Evolutionary conservation across 495 filamentous ascomycete species (phyloP).

Genomic region (Geopyxis carbonaria): DNA sequence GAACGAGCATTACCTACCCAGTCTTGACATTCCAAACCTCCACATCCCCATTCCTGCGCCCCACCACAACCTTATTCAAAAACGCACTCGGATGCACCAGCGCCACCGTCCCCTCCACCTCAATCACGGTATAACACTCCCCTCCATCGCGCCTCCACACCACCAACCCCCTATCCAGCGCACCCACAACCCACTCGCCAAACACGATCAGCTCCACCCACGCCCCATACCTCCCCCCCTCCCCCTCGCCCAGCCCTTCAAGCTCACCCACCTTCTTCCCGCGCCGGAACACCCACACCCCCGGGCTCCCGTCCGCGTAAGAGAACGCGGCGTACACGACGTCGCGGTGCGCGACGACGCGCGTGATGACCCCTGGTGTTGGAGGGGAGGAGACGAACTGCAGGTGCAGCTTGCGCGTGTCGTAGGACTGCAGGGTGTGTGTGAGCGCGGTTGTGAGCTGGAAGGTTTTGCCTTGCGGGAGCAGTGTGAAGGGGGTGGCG

Average conservation of each 20-base stretch:
- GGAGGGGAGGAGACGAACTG: slow-evolving; percentile 82
- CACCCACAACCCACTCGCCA: slow-evolving; percentile 81
- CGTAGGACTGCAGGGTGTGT: slow-evolving; percentile 81
- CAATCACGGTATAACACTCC: slow-evolving; percentile 60
- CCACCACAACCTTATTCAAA: slow-evolving; percentile 86
- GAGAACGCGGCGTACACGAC: slow-evolving; percentile 70
- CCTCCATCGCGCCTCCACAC: slow-evolving; percentile 74
- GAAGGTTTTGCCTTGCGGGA: slow-evolving; percentile 79
- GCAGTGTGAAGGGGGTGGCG: slow-evolving; percentile 65
- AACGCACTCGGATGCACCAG: slow-evolving; percentile 40
- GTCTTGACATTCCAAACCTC: slow-evolving; percentile 96
- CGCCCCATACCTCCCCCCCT: slow-evolving; percentile 8
- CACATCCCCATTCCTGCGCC: slow-evolving; percentile 67
- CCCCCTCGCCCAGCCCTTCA: slow-evolving; percentile 33
- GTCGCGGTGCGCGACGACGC: slow-evolving; percentile 75
- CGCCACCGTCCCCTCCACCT: slow-evolving; percentile 10
- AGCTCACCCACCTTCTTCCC: slow-evolving; percentile 73
- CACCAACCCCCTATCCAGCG: slow-evolving; percentile 54
- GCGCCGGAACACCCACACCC: slow-evolving; percentile 86
- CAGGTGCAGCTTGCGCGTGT: slow-evolving; percentile 70
- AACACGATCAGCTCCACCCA: slow-evolving; percentile 57
- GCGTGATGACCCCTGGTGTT: slow-evolving; percentile 70
- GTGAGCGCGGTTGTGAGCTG: slow-evolving; percentile 93
- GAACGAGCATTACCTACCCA: slow-evolving; percentile 27
- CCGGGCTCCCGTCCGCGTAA: slow-evolving; percentile 35